These are phyloP conservation scores for Cystobasidiaceae sp. DNA, from an alignment of 1,284 basidiomycete species.

Conservation along the genomic window DNA sequence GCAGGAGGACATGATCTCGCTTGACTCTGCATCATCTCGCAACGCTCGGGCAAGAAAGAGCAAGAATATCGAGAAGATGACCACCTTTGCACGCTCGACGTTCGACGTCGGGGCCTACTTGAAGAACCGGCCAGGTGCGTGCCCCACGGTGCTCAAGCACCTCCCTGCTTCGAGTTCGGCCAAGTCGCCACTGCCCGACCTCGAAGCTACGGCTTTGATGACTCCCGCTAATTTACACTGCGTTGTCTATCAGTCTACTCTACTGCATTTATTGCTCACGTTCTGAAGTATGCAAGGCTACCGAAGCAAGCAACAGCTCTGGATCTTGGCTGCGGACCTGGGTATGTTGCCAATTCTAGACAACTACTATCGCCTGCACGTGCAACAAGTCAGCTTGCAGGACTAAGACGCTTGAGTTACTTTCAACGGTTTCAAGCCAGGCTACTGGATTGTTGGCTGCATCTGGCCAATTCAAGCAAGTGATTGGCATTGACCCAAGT, in stretches of 20 bases:
- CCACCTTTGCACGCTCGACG: constrained; percentile 32
- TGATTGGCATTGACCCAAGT: constrained; percentile 70
- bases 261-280: constrained; percentile 27
- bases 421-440: constrained; percentile 1
- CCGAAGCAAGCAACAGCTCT: constrained; percentile 1
- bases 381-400: background rate
- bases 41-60: background rate
- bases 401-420: background rate
- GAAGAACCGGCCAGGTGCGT: constrained; percentile 31
- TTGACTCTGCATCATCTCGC: background rate
- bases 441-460: constrained; percentile 10
- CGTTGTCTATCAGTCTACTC: constrained; percentile 30
- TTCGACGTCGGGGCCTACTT: constrained; percentile 36
- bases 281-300: constrained; percentile 14
- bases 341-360: constrained; percentile 12
- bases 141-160: background rate
- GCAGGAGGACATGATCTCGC: background rate
- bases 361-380: background rate
- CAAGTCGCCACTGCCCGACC: background rate
- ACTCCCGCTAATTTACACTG: background rate
- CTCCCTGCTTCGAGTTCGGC: background rate
- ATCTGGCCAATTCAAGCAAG: constrained; percentile 52
- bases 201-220: background rate
- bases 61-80: constrained; percentile 15
- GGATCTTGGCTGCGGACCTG: constrained; percentile 41